A percentile compares a stretch with the other conserved stretches of the same genome.
Evolutionary conservation across 495 filamentous ascomycete genomes (phyloP).

Genomic region (Astrothelium subdiscretum): DNA sequence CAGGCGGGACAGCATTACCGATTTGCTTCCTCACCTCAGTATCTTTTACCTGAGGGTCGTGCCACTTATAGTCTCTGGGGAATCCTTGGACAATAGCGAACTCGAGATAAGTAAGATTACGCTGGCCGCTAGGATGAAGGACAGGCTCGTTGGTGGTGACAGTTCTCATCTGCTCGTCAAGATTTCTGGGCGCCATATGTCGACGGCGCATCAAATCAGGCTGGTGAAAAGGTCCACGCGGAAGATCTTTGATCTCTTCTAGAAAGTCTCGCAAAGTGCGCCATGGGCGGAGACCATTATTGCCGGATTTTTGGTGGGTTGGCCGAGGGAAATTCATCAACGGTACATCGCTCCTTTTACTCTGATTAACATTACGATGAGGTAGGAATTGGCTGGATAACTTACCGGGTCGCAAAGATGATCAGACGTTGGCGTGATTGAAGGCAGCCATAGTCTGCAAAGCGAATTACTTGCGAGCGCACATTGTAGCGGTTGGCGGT

Average conservation of each 20-base stretch:
- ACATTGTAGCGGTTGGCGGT: conserved; percentile 58
- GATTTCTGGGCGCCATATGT: not conserved
- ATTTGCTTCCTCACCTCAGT: conserved; percentile 53
- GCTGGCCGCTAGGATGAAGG: conserved; percentile 54
- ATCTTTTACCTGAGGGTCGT: conserved; percentile 14
- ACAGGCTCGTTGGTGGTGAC: conserved; percentile 45
- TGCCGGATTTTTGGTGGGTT: conserved; percentile 45
- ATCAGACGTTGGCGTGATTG: conserved; percentile 54
- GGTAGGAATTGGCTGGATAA: conserved; percentile 2
- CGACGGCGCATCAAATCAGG: not conserved
- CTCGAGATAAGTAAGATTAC: conserved; percentile 61
- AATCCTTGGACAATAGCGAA: conserved; percentile 69
- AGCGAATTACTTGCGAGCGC: conserved; percentile 41
- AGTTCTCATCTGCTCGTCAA: conserved; percentile 8
- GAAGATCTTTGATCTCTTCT: not conserved
- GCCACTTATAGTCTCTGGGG: conserved; percentile 52
- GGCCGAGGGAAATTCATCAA: conserved; percentile 58
- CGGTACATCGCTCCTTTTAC: conserved; percentile 54
- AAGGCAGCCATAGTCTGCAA: conserved; percentile 49
- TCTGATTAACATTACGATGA: conserved; percentile 15
- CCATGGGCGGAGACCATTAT: not conserved
- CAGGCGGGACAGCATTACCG: conserved; percentile 76
- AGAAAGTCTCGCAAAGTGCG: conserved; percentile 14
- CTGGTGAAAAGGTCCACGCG: not conserved
- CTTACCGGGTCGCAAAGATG: conserved; percentile 68